A percentile compares a stretch with the other conserved stretches of the same genome.
These are phyloP conservation scores for Pseudozyma thailandica DNA, from an alignment of 1,284 basidiomycete species.

Conservation along the genomic window DNA sequence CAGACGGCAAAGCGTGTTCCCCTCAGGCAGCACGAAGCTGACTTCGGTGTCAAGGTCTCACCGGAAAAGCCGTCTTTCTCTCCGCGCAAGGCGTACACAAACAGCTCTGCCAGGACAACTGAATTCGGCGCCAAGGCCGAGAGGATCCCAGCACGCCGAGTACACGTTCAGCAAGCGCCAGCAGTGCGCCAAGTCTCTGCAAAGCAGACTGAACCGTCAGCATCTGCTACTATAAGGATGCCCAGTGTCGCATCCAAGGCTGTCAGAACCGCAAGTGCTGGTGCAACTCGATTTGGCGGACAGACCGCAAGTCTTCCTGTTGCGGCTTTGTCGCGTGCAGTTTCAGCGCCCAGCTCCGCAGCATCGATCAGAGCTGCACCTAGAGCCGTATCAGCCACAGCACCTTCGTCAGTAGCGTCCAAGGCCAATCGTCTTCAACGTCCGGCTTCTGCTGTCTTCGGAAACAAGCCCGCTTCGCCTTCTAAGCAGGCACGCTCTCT, in stretches of 20 bases:
- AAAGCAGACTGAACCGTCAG: constrained; percentile 2
- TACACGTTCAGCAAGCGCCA: constrained; percentile 13
- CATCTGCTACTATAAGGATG: constrained; percentile 1
- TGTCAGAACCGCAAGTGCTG: constrained; percentile 13
- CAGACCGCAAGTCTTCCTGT: constrained; percentile 20
- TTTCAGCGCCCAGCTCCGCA: not conserved
- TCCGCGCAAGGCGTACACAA: constrained; percentile 30
- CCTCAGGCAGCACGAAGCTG: constrained; percentile 46
- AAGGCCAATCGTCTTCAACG: constrained; percentile 28
- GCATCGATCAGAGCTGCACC: not conserved
- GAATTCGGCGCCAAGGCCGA: constrained; percentile 30
- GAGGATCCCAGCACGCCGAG: constrained; percentile 39
- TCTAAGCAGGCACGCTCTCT: constrained; percentile 22
- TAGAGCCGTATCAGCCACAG: constrained; percentile 5
- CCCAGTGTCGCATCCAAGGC: constrained; percentile 38
- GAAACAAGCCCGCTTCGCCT: constrained; percentile 15
- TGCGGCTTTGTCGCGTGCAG: constrained; percentile 17
- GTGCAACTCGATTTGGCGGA: constrained; percentile 20
- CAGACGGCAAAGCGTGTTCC: constrained; percentile 47
- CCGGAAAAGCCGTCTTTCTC: constrained; percentile 37
- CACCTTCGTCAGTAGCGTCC: constrained; percentile 31
- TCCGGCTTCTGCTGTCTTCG: constrained; percentile 25
- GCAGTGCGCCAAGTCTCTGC: constrained; percentile 6
- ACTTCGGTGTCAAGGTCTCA: constrained; percentile 47
- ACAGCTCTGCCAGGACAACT: constrained; percentile 29